Conservation (phyloP, 176 grass and related monocot genomes). For the Zoysia japonica region DNA sequence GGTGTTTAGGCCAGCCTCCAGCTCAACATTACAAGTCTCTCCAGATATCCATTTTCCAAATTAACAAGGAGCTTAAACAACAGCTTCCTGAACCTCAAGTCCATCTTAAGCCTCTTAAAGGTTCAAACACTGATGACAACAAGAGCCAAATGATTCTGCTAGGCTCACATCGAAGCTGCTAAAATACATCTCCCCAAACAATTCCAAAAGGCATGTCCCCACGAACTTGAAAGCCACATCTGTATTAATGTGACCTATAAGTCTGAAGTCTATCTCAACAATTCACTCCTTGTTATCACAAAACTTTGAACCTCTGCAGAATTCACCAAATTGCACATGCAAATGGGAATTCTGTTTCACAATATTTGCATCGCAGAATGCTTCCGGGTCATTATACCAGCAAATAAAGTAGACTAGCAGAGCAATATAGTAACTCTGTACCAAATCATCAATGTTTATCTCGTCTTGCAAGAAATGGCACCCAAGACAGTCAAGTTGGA, state of each 20-base stretch:
- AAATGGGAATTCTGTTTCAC: conserved; percentile 17
- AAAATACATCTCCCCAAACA: conserved; percentile 11
- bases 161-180: conserved; percentile 3
- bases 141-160: conserved; percentile 2
- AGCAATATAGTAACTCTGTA: conserved; percentile 14
- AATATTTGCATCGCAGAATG: conserved; percentile 29
- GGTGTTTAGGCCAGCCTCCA: not conserved
- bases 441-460: conserved; percentile 32
- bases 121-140: conserved; percentile 30
- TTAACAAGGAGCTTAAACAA: conserved; percentile 27
- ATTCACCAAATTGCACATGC: not conserved
- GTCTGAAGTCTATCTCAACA: not conserved
- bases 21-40: conserved; percentile 29
- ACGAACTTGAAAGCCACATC: not conserved
- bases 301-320: conserved; percentile 16
- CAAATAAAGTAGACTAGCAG: conserved; percentile 34
- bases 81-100: conserved; percentile 15
- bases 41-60: conserved; percentile 6
- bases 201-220: conserved; percentile 13
- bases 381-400: not conserved
- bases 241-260: not conserved
- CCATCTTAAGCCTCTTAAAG: conserved; percentile 29
- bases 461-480: conserved; percentile 45
- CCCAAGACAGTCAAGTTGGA: conserved; percentile 53
- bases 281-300: conserved; percentile 19